Evolutionary conservation across 352 stramenopile species (phyloP), one percentile per base, ranked within the genome.

Genomic region (Globisporangium acanthophoron): DNA sequence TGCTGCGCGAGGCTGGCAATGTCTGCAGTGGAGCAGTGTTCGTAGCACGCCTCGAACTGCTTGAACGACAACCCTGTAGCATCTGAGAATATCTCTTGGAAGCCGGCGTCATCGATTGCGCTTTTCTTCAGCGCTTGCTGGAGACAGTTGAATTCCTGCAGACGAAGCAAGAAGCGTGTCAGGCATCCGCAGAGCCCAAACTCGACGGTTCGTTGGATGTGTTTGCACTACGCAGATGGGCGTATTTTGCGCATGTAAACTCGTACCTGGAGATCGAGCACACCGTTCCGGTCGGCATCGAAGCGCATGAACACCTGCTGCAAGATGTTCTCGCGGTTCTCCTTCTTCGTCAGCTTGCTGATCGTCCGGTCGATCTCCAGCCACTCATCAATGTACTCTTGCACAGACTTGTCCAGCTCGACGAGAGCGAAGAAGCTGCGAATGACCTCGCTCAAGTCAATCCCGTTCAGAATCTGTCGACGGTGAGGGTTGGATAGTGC

Each of bases 91-190:
- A 85, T 57, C 20, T 81, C 54, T 11, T 33, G n/a, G 21, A 89
- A 66, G 31, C 57, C 67, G 1, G 35, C 31, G 56, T 82, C 69
- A 16, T 69, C 58, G 5, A 89, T 52, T 21, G 73, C 69, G 43
- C 69, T 68, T 39, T 79, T 69, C 21, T 57, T 56, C 8, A 82
- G 58, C 1, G 74, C 67, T 59, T 88, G 77, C 55, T 85, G 77
- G 24, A 87, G 82, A 3, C 55, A 48, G 37, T 90, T 90, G 52
- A 88, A 90, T 29, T 88, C 71, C 67, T 83, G 33, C 35, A 18
- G 1, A 5, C 29, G 43, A n/a, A 13, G 37, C 37, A 43, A 43
- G 11, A 43, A 43, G 37, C 3, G 12, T 43, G 37, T 43, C 37
- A 43, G 37, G 4, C 13, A 4, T 15, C 8, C 35, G 12, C 4